Evolutionary conservation across 257 asterid genomes (phyloP), one percentile per base, ranked within the genome.

Genomic region (Capsicum rhomboideum): DNA sequence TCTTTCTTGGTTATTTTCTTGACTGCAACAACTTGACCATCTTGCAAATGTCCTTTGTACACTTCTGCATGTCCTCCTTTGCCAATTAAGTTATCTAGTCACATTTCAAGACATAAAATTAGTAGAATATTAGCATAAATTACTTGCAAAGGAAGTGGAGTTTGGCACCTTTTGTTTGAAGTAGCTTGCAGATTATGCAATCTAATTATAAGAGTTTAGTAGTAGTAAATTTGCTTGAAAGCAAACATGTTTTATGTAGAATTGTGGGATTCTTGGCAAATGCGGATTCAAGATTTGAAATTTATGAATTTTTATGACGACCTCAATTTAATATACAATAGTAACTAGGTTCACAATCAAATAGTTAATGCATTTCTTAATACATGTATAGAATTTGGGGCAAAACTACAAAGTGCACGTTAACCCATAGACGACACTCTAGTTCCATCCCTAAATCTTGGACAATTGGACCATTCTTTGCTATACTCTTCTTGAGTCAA

Each of bases 21-120:
- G 82, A 96, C 99, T 12, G 99, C 99, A 26, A 96, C 98, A 68
- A 92, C 80, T 69, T 91, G 95, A 4, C 98, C 98, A 85, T 94
- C 97, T 42, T 94, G 80, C 66, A 96, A 86, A 68, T 89, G 37
- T 63, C 99, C 99, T 68, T 88, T 92, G 93, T 93, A 96, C 86
- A 96, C 99, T 86, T 91, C 95, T 31, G 99, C 99, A 88, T 93
- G 97, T 3, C 99, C 99, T 10, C 99, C 99, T 91, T 92, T 91
- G 54, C 99, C 99, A 44, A 96, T 86, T 88, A 95, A 82, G 74
- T 93, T 93, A 79, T 93, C 99, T 95, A 68, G 63, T 79, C 84
- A 83, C 49, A 28, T 49, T 46, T 49, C 68, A 80, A 82, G 55
- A 6, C 66, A 40, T 83, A 54, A 53, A 72, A 68, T 17, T 85